These are phyloP conservation scores for Ophiocordyceps camponoti-saundersi DNA, from an alignment of 2,329 filamentous ascomycete species.

Conservation along the genomic window DNA sequence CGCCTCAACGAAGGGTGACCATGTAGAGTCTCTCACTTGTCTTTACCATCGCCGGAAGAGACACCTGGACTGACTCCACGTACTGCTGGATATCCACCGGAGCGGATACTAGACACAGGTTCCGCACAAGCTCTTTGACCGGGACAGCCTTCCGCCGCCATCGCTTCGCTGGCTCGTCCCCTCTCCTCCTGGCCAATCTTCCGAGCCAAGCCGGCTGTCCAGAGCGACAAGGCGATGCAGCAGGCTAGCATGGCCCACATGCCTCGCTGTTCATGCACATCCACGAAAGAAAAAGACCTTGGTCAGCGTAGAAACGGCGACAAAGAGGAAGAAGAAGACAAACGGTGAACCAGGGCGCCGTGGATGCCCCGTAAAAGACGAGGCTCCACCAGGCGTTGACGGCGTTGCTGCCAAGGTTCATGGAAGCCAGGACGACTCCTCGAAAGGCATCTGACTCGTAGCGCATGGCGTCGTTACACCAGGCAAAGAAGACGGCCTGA, in stretches of 20 bases:
- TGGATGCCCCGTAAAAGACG: constrained; percentile 49
- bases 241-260: constrained; percentile 59
- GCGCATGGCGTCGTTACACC: constrained; percentile 55
- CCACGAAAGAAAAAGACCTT: background rate
- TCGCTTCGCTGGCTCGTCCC: background rate
- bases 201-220: constrained; percentile 37
- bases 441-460: constrained; percentile 45
- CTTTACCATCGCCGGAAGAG: background rate
- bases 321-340: constrained; percentile 12
- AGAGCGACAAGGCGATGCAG: constrained; percentile 39
- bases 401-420: constrained; percentile 53
- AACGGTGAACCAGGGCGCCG: constrained; percentile 48
- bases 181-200: constrained; percentile 10
- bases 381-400: constrained; percentile 62
- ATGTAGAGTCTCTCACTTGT: background rate
- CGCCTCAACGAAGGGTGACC: background rate
- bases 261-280: constrained; percentile 27
- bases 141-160: background rate
- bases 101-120: background rate
- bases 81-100: background rate
- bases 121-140: background rate
- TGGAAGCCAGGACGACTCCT: constrained; percentile 51
- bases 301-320: background rate
- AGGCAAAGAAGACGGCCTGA: constrained; percentile 59
- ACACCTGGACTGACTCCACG: background rate